phyloP scores from a whole-genome alignment of 1,139 yeast species.

The Candida tropicalis region DNA sequence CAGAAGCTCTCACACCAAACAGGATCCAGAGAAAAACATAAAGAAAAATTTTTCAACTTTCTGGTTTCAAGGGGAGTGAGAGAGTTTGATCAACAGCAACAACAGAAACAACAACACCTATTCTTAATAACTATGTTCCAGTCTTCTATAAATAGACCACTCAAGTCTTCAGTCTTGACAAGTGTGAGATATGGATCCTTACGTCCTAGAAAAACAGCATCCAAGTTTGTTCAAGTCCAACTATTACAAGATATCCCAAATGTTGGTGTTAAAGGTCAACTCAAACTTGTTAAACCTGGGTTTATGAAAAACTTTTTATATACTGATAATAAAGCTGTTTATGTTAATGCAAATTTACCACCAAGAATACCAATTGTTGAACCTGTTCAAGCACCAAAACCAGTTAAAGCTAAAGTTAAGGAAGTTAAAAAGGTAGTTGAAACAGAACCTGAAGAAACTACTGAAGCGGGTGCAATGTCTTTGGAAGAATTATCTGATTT shows the following conservation, averaged over 20 bases:
- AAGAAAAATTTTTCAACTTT: conserved; percentile 6
- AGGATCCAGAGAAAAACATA: background rate
- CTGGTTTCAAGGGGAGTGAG: background rate
- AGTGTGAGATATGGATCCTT: background rate
- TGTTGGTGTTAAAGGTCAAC: conserved; percentile 68
- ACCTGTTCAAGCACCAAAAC: conserved; percentile 16
- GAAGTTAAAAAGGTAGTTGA: conserved; percentile 13
- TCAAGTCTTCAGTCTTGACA: background rate
- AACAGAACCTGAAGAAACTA: conserved; percentile 16
- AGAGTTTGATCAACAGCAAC: background rate
- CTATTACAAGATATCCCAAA: conserved; percentile 65
- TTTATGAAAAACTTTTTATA: conserved; percentile 81
- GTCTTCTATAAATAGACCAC: background rate
- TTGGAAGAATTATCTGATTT: conserved; percentile 42
- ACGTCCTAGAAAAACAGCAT: conserved; percentile 27
- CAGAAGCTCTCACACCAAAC: background rate
- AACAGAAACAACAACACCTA: background rate
- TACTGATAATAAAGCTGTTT: conserved; percentile 70
- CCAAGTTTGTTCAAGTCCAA: conserved; percentile 55
- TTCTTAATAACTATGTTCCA: background rate
- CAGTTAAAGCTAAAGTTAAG: conserved; percentile 7
- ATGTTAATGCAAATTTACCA: conserved; percentile 54
- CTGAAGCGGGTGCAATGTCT: conserved; percentile 31
- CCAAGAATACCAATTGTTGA: conserved; percentile 67
- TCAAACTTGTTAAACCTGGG: conserved; percentile 77